phyloP scores from a whole-genome alignment of 495 filamentous ascomycete genomes.

The Hypomontagnella monticulosa region DNA sequence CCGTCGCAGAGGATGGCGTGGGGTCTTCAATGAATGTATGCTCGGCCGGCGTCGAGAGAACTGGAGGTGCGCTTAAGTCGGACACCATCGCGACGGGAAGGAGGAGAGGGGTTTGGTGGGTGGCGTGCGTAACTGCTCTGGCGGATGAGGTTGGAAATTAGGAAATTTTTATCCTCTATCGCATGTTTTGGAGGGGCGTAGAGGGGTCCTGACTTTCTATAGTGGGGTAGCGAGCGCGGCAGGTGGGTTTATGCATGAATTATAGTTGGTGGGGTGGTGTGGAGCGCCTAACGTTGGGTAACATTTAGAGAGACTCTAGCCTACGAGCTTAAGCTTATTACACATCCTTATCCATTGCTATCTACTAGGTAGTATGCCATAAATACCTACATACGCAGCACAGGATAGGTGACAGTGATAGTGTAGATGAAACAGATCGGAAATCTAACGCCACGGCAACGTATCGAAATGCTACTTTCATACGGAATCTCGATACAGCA shows the following conservation, averaged over 20 bases:
- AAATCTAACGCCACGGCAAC: too few relatives aligned
- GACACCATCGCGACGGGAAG: constrained; percentile 41
- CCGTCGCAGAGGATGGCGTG: constrained; percentile 46
- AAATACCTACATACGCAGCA: too few relatives aligned
- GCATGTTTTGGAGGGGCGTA: not conserved
- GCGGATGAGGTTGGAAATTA: not conserved
- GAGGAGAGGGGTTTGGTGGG: too few relatives aligned
- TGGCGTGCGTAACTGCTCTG: too few relatives aligned
- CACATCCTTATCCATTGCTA: not conserved
- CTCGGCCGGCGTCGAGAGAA: constrained; percentile 88
- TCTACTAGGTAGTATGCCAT: too few relatives aligned
- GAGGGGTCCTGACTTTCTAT: constrained; percentile 4
- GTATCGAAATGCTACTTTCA: too few relatives aligned
- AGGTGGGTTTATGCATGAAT: constrained; percentile 11
- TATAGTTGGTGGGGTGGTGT: not conserved
- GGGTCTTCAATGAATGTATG: constrained; percentile 74
- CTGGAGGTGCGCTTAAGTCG: constrained; percentile 65
- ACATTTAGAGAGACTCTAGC: not conserved
- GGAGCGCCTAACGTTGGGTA: too few relatives aligned
- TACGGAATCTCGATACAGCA: not conserved
- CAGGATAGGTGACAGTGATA: too few relatives aligned
- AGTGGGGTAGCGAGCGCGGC: constrained; percentile 7
- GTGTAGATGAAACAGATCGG: too few relatives aligned
- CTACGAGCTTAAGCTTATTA: constrained; percentile 7
- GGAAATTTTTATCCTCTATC: not conserved